Evolutionary conservation across 2,329 filamentous ascomycete species (phyloP), one percentile per base, ranked within the genome.

Genomic region (Dendrostoma leiphaemia): DNA sequence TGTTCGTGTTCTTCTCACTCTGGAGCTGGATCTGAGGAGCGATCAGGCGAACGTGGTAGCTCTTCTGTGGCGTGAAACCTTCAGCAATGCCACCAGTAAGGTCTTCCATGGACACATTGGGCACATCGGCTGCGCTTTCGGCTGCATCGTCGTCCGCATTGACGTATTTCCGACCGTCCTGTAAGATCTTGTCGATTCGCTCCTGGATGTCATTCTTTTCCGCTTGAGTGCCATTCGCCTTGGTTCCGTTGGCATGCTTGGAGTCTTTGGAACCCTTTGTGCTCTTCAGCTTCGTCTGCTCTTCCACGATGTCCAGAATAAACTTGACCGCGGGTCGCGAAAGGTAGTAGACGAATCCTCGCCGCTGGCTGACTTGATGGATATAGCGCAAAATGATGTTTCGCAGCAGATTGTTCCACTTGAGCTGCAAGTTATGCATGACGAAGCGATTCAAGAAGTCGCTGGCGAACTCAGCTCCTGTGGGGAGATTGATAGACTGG

Each of bases 401-500:
- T 56, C 94, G 85, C 34, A 99, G 74, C 10, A 92, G 84, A 64
- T 99, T 99, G 74, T 96, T 97, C 94, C 94, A 99, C 71, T 99
- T 99, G 54, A 99, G 76, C 65, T 99, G 94, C 67, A 95, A 83
- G 64, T 99, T 99, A 76, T 99, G 94, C 49, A 99, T 89, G 63
- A 97, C 93, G 74, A 99, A 99, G 2, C 94, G 89, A 66, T 99
- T 99, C 68, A 95, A 94, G 77, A 97, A 99, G 67, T 97, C 92
- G 69, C 89, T 96, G 46, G 90, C 86, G 61, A 93, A 93, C 61
- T 97, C 91, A 15, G 89, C 83, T 3, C 86, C 82, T 1, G 87
- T 83, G 3, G 86, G 84, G 2, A 87, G 81, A 59, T 90, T 85
- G 50, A 88, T 75, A 13, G 79, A 81, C 19, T 79, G 80, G 35